Percentiles rank a stretch among this genome's conserved stretches.
Conservation (phyloP, 768 basidiomycete species). For the Boletus barrowsii region DNA sequence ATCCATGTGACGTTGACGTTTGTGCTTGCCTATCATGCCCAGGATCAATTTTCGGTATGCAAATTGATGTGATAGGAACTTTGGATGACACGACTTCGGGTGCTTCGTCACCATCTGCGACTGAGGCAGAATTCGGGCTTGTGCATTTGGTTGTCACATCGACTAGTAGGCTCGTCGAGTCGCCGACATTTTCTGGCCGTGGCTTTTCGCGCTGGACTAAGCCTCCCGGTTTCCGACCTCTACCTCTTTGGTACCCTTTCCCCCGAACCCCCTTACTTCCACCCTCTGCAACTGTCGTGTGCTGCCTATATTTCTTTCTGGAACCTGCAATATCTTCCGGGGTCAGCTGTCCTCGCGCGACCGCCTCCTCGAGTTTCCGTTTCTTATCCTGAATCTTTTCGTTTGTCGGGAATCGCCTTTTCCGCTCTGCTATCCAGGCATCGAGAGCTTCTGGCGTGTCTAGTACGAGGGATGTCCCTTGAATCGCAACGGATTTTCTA, state of each 20-base stretch:
- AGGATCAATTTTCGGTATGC: slow-evolving; percentile 6
- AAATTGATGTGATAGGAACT: slow-evolving; percentile 10
- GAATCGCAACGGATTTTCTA: slow-evolving; percentile 71
- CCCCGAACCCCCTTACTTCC: not conserved
- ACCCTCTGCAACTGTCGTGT: slow-evolving; percentile 4
- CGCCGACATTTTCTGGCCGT: not conserved
- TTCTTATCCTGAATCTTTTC: slow-evolving; percentile 76
- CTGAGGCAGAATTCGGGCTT: slow-evolving; percentile 21
- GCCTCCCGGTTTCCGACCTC: slow-evolving; percentile 28
- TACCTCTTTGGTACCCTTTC: slow-evolving; percentile 25
- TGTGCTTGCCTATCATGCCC: slow-evolving; percentile 3
- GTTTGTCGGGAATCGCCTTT: slow-evolving; percentile 77
- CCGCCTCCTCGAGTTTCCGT: slow-evolving; percentile 72
- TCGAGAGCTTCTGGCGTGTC: slow-evolving; percentile 80
- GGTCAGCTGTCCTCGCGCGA: slow-evolving; percentile 72
- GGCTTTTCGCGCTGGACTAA: not conserved
- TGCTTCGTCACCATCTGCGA: slow-evolving; percentile 39
- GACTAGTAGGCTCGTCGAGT: not conserved
- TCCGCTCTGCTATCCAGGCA: slow-evolving; percentile 88
- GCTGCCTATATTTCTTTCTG: slow-evolving; percentile 42
- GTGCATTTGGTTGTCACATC: not conserved
- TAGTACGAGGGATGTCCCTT: slow-evolving; percentile 73
- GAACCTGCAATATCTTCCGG: slow-evolving; percentile 42
- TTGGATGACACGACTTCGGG: slow-evolving; percentile 66
- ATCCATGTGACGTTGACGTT: slow-evolving; percentile 1